Percentiles rank a stretch among this genome's conserved stretches.
Evolutionary conservation across 2,329 filamentous ascomycete species (phyloP).

Genomic region (Dichotomopilus funicola): DNA sequence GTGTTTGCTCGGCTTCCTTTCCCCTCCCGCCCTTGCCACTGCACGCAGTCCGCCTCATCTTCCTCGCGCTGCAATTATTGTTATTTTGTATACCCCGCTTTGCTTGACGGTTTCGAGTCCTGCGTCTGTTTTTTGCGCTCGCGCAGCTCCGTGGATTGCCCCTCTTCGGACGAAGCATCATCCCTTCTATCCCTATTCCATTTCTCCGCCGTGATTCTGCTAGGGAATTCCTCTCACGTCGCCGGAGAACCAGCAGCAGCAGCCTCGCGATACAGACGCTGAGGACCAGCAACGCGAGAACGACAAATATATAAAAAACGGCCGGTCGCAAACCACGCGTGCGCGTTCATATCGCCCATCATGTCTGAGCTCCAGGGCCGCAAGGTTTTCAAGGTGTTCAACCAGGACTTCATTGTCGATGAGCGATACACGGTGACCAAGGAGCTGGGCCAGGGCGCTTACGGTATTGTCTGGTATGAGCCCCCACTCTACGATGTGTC

Average conservation of each 20-base stretch:
- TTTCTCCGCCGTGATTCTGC: too few species aligned
- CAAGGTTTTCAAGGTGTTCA: slow-evolving; percentile 99
- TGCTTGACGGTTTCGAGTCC: slow-evolving; percentile 1
- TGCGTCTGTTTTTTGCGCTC: neutral
- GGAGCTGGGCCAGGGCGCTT: slow-evolving; percentile 95
- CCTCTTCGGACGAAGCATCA: slow-evolving; percentile 1
- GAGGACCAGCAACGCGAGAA: neutral
- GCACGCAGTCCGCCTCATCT: neutral
- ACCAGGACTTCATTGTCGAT: slow-evolving; percentile 98
- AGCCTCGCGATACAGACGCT: neutral
- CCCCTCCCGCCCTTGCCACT: neutral
- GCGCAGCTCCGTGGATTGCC: neutral
- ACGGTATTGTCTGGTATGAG: slow-evolving; percentile 92
- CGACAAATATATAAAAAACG: neutral
- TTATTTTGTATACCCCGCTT: neutral
- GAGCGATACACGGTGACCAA: slow-evolving; percentile 98
- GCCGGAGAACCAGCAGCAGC: neutral
- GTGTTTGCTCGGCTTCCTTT: neutral
- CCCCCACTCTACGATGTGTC: too few species aligned
- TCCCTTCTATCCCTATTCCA: too few species aligned
- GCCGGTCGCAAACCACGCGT: too few species aligned
- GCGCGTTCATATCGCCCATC: neutral
- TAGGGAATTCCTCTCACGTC: neutral
- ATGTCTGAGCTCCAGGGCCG: slow-evolving; percentile 43
- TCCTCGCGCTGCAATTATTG: neutral